Conservation (phyloP, 305 asterid species). For the Salvia sclarea region DNA sequence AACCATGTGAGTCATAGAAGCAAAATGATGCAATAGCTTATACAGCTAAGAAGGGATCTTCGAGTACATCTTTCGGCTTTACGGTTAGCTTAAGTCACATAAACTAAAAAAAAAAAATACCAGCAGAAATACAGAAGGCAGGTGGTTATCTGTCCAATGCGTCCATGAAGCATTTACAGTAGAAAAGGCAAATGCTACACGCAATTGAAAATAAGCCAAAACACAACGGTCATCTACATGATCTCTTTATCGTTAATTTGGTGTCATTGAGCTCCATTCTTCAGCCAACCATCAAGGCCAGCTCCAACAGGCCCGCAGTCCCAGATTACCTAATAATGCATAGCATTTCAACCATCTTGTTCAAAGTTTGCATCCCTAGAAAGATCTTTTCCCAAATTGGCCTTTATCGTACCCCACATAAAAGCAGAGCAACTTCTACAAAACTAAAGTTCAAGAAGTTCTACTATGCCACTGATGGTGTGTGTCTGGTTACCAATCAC, state of each 20-base stretch:
- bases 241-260: background rate
- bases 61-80: background rate
- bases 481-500: too few relatives aligned
- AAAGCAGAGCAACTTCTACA: background rate
- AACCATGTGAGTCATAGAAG: background rate
- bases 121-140: background rate
- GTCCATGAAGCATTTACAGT: background rate
- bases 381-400: background rate
- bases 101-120: background rate
- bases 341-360: background rate
- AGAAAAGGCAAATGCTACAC: background rate
- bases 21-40: background rate
- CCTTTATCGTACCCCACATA: background rate
- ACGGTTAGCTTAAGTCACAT: background rate
- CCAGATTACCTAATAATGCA: background rate
- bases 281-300: conserved; percentile 6
- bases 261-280: background rate
- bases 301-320: background rate
- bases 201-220: background rate
- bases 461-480: background rate
- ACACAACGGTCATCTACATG: background rate
- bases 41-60: background rate
- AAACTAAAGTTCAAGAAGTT: background rate
- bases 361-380: background rate
- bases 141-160: background rate